Evolutionary conservation across 371 early-diverging fungal species (phyloP), one percentile per base, ranked within the genome.

Genomic region (Mucor irregularis): DNA sequence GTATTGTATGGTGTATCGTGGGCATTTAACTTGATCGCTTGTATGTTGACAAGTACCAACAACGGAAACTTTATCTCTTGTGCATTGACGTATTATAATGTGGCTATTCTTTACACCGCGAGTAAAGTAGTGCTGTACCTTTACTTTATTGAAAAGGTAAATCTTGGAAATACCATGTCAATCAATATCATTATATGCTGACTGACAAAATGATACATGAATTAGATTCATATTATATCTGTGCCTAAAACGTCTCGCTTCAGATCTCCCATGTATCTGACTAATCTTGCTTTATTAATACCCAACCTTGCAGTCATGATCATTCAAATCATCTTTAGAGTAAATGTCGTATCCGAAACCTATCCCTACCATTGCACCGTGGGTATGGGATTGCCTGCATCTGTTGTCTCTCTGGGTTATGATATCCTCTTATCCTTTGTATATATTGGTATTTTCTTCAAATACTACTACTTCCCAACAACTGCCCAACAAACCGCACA

Each of bases 131-230:
- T 72, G 7, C 66, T 83, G 0, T 81, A 71, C 57, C 67, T 81
- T 16, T 81, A 81, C 55, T 74, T 78, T 28, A 78, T 77, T 52
- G 82, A 83, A 69, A 83, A 81, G 75, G 81, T 77, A 71, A 8
- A 17, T 24, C 28, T 4, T 29, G n/a, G n/a, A n/a, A n/a, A n/a
- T n/a, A n/a, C n/a, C n/a, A n/a, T n/a, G n/a, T n/a, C n/a, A n/a
- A n/a, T n/a, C n/a, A n/a, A n/a, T n/a, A n/a, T n/a, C n/a, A n/a
- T n/a, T n/a, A n/a, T n/a, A n/a, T n/a, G n/a, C n/a, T n/a, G n/a
- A n/a, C n/a, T n/a, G n/a, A n/a, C n/a, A n/a, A n/a, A n/a, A n/a
- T n/a, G n/a, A n/a, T n/a, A n/a, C n/a, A n/a, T n/a, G n/a, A n/a
- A n/a, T n/a, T 60, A 68, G 74, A 51, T 78, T 6, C 71, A 78